Base-by-base conservation (phyloP, 2,329 filamentous ascomycete species). In the Paraphoma chrysanthemicola region DNA sequence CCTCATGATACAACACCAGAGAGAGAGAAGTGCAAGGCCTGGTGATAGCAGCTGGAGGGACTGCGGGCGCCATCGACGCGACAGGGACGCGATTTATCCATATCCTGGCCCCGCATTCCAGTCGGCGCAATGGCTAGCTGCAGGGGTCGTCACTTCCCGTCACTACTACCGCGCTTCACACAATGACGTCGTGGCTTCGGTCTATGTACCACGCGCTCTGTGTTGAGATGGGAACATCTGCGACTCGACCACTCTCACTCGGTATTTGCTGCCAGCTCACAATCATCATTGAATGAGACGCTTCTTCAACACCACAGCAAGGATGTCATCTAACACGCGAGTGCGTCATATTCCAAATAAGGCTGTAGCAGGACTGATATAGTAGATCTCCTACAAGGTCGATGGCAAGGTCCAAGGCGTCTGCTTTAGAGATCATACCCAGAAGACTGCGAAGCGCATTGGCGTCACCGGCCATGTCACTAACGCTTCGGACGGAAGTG, bases 321-420 rank as follows among this genome's bases (percentile, higher is more conserved):
- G 10, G 53, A 77, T 77, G 74, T 63, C 33, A 3, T 36, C 72
- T 42, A 63, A 52, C 59, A 75, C 73, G 63, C 68, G 74, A 62
- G 74, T 76, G 56, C 51, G 71, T 68, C 44, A 50, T 54, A 8
- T 38, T 29, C 47, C 16, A 11, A n/a, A 36, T 16, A 18, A 41
- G 36, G 17, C 39, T 28, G 54, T 62, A 55, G 44, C 62, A 57
- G 36, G 43, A 48, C 63, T 70, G 47, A 74, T 55, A 53, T 43
- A 43, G 33, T 6, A 82, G 80, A 82, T 82, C 55, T 75, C 75
- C 9, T 83, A 78, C 76, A 80, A 74, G 57, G 81, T 82, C 57
- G 68, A 78, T 23, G 81, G 81, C 54, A 64, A 74, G 29, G 81
- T 82, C 38, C 81, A 83, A 70, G 81, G 81, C 38, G 82, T 85